Conservation (phyloP, 495 filamentous ascomycete genomes). For the Penicillium canescens region DNA sequence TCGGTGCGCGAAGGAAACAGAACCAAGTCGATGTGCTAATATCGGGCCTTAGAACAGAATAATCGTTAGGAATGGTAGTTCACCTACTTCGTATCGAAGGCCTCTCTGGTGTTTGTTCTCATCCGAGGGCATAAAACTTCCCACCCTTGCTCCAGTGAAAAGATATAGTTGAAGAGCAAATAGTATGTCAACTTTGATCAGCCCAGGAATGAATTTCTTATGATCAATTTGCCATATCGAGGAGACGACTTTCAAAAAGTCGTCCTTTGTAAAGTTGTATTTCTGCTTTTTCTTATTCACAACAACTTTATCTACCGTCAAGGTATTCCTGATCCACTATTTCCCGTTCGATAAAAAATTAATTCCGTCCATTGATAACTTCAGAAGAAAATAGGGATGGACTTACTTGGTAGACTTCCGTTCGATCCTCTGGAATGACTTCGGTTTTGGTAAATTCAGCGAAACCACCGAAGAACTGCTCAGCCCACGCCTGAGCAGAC, state of each 20-base stretch:
- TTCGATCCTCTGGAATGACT: too few species aligned
- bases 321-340: not conserved
- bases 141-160: constrained; percentile 8
- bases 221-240: constrained; percentile 3
- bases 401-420: too few species aligned
- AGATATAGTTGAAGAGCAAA: constrained; percentile 12
- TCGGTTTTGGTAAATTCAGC: too few species aligned
- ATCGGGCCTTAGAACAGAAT: not conserved
- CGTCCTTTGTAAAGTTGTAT: constrained; percentile 6
- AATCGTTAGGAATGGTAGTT: not conserved
- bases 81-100: constrained; percentile 5
- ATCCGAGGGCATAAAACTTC: constrained; percentile 6
- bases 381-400: too few species aligned
- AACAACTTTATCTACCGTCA: constrained; percentile 4
- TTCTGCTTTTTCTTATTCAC: constrained; percentile 10
- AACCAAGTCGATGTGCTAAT: constrained; percentile 4
- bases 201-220: constrained; percentile 2
- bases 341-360: too few species aligned
- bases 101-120: constrained; percentile 8
- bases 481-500: too few species aligned
- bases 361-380: too few species aligned
- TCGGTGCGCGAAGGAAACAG: not conserved
- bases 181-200: constrained; percentile 11
- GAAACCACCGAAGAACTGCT: too few species aligned
- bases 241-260: constrained; percentile 6